Evolutionary conservation across 305 asterid species (phyloP).

Genomic region (Nicotiana rustica): DNA sequence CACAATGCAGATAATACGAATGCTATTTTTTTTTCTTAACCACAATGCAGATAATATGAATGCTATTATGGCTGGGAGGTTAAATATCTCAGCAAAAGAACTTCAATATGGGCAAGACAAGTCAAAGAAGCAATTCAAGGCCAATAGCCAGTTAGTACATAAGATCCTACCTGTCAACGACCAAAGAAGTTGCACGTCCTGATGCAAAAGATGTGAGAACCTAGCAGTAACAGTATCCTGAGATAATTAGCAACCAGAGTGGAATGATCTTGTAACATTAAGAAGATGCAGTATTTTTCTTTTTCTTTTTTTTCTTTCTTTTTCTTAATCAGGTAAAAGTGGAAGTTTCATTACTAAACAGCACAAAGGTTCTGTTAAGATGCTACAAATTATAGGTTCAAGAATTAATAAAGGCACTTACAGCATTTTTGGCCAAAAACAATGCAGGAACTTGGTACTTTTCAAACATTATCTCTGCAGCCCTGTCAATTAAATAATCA

Average conservation of each 20-base stretch:
- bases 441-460: constrained; percentile 97
- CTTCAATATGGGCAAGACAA: neutral
- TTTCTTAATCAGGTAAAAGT: neutral
- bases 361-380: neutral
- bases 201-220: constrained; percentile 99
- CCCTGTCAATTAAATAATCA: constrained; percentile 62
- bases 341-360: neutral
- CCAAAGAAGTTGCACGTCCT: constrained; percentile 97
- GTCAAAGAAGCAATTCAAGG: constrained; percentile 22
- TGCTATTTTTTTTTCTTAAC: neutral
- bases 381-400: neutral
- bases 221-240: constrained; percentile 47
- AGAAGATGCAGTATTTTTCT: neutral
- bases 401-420: constrained; percentile 54
- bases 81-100: constrained; percentile 14
- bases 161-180: constrained; percentile 87
- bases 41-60: neutral
- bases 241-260: constrained; percentile 21
- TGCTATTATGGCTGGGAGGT: neutral
- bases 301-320: too few species aligned
- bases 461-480: constrained; percentile 97
- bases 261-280: neutral
- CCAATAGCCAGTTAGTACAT: constrained; percentile 11
- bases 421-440: constrained; percentile 98
- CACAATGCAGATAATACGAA: neutral